Evolutionary conservation across 768 basidiomycete genomes (phyloP).

Genomic region (Tulasnella calospora): DNA sequence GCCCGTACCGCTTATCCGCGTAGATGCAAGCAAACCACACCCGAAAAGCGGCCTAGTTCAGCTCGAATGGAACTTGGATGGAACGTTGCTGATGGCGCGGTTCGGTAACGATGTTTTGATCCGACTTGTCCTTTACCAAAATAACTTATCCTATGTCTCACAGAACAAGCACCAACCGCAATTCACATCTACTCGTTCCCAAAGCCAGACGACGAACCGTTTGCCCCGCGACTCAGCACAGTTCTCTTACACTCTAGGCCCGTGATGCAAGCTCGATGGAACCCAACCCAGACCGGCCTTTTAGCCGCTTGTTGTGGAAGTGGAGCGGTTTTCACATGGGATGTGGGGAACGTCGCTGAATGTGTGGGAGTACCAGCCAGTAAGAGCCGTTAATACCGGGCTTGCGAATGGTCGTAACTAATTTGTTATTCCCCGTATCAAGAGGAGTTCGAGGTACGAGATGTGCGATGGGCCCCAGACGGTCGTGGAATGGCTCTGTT

Average conservation of each 20-base stretch:
- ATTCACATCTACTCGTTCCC: slow-evolving; percentile 73
- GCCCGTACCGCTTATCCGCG: slow-evolving; percentile 37
- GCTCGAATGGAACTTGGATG: slow-evolving; percentile 76
- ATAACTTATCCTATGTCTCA: not conserved
- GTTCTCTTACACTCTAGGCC: slow-evolving; percentile 62
- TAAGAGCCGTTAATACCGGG: slow-evolving; percentile 41
- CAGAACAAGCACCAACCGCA: slow-evolving; percentile 59
- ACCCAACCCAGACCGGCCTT: slow-evolving; percentile 71
- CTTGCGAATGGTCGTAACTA: slow-evolving; percentile 5
- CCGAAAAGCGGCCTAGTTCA: slow-evolving; percentile 66
- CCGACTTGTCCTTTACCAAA: not conserved
- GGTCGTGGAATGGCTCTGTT: slow-evolving; percentile 73
- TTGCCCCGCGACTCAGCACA: slow-evolving; percentile 56
- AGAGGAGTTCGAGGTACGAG: slow-evolving; percentile 69
- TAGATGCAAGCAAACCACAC: slow-evolving; percentile 57
- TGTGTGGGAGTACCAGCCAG: slow-evolving; percentile 86
- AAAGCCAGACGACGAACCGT: slow-evolving; percentile 47
- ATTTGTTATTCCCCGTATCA: not conserved
- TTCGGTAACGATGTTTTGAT: slow-evolving; percentile 49
- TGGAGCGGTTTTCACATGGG: slow-evolving; percentile 71
- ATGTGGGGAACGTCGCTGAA: slow-evolving; percentile 73
- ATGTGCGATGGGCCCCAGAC: slow-evolving; percentile 77
- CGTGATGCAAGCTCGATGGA: slow-evolving; percentile 71
- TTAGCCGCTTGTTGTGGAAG: slow-evolving; percentile 63
- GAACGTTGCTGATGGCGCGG: slow-evolving; percentile 65